Percentiles rank a stretch among this genome's conserved stretches.
Conservation (phyloP, 305 asterid species). For the Monarda citriodora region DNA sequence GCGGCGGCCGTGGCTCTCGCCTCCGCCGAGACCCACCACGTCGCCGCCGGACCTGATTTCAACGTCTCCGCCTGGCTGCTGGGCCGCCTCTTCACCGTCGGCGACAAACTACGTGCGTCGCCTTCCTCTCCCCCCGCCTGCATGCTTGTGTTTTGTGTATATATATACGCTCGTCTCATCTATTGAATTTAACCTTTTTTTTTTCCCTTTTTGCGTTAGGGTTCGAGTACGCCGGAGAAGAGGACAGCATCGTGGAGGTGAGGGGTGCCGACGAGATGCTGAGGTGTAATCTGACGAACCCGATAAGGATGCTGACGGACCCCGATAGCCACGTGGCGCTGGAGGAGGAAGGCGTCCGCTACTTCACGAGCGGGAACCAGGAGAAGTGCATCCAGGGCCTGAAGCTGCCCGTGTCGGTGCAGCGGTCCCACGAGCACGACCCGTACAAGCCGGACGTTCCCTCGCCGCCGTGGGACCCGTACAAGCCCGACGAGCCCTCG, state of each 20-base stretch:
- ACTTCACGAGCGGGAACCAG: constrained; percentile 57
- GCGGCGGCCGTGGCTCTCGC: neutral
- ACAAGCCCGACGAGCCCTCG: constrained; percentile 2
- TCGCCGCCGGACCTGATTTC: constrained; percentile 52
- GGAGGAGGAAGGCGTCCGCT: constrained; percentile 62
- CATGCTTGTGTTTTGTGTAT: neutral
- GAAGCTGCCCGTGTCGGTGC: constrained; percentile 51
- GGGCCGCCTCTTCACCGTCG: constrained; percentile 68
- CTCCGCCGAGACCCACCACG: constrained; percentile 62
- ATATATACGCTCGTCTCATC: neutral
- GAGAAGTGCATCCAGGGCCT: constrained; percentile 71
- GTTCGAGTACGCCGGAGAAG: constrained; percentile 42
- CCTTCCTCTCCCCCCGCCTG: neutral
- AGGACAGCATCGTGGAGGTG: constrained; percentile 61
- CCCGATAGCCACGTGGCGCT: constrained; percentile 44
- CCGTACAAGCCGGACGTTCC: constrained; percentile 15
- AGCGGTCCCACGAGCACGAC: neutral
- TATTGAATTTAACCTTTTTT: neutral
- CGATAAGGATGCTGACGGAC: constrained; percentile 64
- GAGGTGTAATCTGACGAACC: constrained; percentile 65
- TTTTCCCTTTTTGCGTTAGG: constrained; percentile 20
- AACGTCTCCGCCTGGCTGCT: constrained; percentile 60
- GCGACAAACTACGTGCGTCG: constrained; percentile 76
- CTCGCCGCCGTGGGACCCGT: constrained; percentile 5
- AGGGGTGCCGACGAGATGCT: constrained; percentile 41